Base-by-base conservation (phyloP, 176 grass and related monocot genomes). In the Oryza meyeriana region DNA sequence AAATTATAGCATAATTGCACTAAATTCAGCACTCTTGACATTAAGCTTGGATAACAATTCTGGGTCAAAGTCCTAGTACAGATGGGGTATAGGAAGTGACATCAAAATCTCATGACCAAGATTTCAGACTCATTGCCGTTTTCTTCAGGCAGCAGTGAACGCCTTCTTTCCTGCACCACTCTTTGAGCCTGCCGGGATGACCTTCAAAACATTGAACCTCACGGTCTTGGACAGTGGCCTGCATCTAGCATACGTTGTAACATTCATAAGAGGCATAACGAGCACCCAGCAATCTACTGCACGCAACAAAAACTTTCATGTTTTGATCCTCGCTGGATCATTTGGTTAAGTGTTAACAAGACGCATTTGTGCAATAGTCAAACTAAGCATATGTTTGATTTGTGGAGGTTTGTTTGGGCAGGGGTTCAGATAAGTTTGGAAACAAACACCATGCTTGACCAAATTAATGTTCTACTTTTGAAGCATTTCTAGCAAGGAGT, bases 171-270 rank as follows among this genome's bases (percentile, higher is more conserved):
- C 67, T 29, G 24, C 50, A 61, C 66, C 79, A n/a, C 66, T 71
- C 48, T 13, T 81, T n/a, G 79, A 81, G 18, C 79, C 67, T n/a
- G 35, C 35, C 0, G 67, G 67, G 35, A 81, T 59, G 10, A 81
- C 68, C 67, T 81, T 81, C 35, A 81, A 61, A 35, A 81, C 35
- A 16, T 72, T 72, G 67, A 81, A 72, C 50, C 52, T 17, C 67
- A 72, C 26, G 0, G 35, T 81, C 67, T 81, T 81, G 26, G 79
- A 81, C 25, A 81, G 25, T 1, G 79, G 79, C 69, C 69, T 88
- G 31, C 61, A 74, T 61, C 16, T 4, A 1, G 6, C 20, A 24
- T n/a, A 39, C 1, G 38, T 13, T 38, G 77, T 36, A 7, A 64
- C 10, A 41, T 32, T 20, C 16, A 40, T 18, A 12, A 71, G 5